A percentile compares a stretch with the other conserved stretches of the same genome.
Evolutionary conservation across 495 filamentous ascomycete genomes (phyloP).

Genomic region (Penicillium mononematosum): DNA sequence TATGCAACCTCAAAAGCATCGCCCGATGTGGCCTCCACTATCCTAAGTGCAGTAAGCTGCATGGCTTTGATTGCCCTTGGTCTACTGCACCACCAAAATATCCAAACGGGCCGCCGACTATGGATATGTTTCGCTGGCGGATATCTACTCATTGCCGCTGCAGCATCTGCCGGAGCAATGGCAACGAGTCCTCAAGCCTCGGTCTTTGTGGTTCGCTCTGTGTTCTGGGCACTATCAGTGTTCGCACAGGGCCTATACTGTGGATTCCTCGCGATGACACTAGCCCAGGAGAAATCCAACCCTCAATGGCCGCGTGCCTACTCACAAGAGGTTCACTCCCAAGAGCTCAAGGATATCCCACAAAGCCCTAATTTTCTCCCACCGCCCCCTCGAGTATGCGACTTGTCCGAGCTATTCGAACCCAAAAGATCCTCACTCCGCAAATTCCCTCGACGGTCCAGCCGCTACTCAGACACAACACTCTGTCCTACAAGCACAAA

Average conservation of each 20-base stretch:
- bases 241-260: constrained; percentile 37
- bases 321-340: constrained; percentile 32
- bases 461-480: constrained; percentile 39
- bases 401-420: constrained; percentile 22
- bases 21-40: constrained; percentile 24
- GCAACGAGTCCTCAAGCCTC: constrained; percentile 23
- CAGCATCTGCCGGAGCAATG: constrained; percentile 32
- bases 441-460: constrained; percentile 33
- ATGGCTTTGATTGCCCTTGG: constrained; percentile 27
- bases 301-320: constrained; percentile 30
- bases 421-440: constrained; percentile 26
- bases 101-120: constrained; percentile 16
- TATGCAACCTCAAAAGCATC: constrained; percentile 28
- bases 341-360: constrained; percentile 31
- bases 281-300: constrained; percentile 14
- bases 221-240: constrained; percentile 38
- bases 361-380: constrained; percentile 16
- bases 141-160: constrained; percentile 35
- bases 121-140: constrained; percentile 21
- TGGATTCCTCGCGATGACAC: constrained; percentile 30
- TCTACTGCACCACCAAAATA: constrained; percentile 27
- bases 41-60: constrained; percentile 33
- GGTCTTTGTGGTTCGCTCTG: constrained; percentile 31
- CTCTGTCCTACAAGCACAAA: constrained; percentile 30
- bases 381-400: constrained; percentile 11